Percentiles rank a stretch among this genome's conserved stretches.
Evolutionary conservation across 2,329 filamentous ascomycete species (phyloP).

Genomic region (Ophiostoma sp.): DNA sequence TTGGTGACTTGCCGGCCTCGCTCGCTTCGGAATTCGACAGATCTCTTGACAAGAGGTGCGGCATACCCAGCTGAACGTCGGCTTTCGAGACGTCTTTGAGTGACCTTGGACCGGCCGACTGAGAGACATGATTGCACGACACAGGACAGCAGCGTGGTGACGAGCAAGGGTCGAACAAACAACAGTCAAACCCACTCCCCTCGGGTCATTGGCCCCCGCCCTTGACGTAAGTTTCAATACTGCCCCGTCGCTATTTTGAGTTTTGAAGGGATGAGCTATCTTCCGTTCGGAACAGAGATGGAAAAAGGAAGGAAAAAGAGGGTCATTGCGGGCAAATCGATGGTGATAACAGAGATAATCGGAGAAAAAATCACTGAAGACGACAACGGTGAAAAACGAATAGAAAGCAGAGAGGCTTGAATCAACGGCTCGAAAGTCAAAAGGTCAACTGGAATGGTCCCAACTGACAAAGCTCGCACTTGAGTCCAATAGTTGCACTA

Average conservation of each 20-base stretch:
- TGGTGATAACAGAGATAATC: conserved; percentile 1
- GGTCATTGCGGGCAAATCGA: neutral
- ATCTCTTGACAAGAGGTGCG: neutral
- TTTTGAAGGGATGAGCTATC: neutral
- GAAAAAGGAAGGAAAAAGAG: conserved; percentile 2
- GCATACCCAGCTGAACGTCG: neutral
- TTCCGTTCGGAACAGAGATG: conserved; percentile 6
- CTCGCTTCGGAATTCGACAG: neutral
- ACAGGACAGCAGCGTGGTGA: neutral
- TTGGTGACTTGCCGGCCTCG: neutral
- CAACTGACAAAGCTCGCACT: neutral
- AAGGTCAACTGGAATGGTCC: neutral
- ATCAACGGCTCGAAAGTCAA: neutral
- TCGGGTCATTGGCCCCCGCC: conserved; percentile 8
- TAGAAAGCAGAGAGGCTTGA: neutral
- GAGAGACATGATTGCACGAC: neutral
- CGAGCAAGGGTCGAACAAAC: too few relatives aligned
- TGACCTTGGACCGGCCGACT: neutral
- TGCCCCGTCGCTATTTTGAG: conserved; percentile 5
- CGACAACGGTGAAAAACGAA: neutral
- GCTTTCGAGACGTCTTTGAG: neutral
- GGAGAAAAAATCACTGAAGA: neutral
- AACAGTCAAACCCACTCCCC: neutral
- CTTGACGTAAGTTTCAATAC: neutral
- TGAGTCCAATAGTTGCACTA: neutral